Conservation (phyloP, 2,329 filamentous ascomycete genomes). For the Trichophyton verrucosum region DNA sequence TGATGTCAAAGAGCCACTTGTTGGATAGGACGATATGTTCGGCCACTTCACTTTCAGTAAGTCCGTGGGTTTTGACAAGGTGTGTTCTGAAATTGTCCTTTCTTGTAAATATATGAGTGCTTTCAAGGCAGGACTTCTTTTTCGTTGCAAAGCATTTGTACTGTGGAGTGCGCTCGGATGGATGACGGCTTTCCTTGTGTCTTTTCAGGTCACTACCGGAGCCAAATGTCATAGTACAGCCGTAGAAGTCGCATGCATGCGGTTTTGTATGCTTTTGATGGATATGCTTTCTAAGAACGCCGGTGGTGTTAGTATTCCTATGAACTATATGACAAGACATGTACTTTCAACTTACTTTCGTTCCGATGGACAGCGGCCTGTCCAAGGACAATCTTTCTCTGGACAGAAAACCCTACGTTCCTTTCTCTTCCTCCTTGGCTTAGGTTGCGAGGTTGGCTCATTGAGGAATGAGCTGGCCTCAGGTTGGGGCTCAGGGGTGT, state of each 20-base stretch:
- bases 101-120: slow-evolving; percentile 62
- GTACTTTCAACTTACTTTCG: background rate
- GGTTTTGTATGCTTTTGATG: slow-evolving; percentile 18
- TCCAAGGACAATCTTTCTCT: background rate
- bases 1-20: background rate
- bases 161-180: slow-evolving; percentile 37
- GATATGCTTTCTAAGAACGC: slow-evolving; percentile 55
- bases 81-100: slow-evolving; percentile 81
- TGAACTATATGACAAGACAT: background rate
- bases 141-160: slow-evolving; percentile 46
- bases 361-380: background rate
- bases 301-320: background rate
- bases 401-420: background rate
- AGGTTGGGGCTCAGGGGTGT: background rate
- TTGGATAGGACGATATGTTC: background rate
- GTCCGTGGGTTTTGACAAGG: slow-evolving; percentile 33
- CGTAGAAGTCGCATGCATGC: background rate
- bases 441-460: background rate
- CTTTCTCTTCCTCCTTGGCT: background rate
- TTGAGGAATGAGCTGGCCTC: background rate
- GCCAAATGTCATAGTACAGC: slow-evolving; percentile 48
- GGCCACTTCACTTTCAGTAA: background rate
- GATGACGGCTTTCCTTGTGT: slow-evolving; percentile 34
- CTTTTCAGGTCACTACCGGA: slow-evolving; percentile 72
- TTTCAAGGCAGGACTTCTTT: slow-evolving; percentile 43